Percentiles rank a stretch among this genome's conserved stretches.
These are phyloP conservation scores for Leccinum imitatum DNA, from an alignment of 768 basidiomycete genomes.

Conservation along the genomic window DNA sequence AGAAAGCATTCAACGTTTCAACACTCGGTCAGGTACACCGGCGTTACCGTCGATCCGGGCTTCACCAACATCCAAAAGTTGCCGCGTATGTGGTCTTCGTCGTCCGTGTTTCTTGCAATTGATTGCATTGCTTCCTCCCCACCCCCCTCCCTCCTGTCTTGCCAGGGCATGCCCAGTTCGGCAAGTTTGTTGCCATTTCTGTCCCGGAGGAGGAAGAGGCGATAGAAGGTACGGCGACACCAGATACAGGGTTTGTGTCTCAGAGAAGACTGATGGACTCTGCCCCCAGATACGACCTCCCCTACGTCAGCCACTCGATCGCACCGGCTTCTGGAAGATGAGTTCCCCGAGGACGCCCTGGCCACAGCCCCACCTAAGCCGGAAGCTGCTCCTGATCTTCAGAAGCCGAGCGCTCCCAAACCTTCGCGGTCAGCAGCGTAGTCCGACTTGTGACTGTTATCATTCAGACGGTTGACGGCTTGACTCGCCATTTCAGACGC, in stretches of 20 bases:
- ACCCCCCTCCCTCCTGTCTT: background rate
- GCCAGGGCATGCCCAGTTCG: constrained; percentile 71
- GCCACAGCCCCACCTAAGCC: constrained; percentile 59
- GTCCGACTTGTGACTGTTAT: background rate
- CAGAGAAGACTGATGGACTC: background rate
- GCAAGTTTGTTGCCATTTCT: constrained; percentile 39
- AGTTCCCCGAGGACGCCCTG: constrained; percentile 58
- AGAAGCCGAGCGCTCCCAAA: constrained; percentile 28
- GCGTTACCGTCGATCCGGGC: constrained; percentile 74
- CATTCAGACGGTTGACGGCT: background rate
- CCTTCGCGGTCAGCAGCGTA: constrained; percentile 51
- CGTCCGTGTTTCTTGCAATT: background rate
- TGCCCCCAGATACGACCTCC: constrained; percentile 11
- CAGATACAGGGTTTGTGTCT: background rate
- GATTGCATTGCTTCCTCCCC: background rate
- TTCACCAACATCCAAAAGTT: constrained; percentile 73
- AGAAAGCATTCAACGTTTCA: constrained; percentile 23
- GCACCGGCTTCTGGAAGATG: constrained; percentile 24
- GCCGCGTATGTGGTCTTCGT: constrained; percentile 49
- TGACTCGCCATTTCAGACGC: constrained; percentile 29
- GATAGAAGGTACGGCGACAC: constrained; percentile 13
- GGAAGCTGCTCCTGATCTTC: constrained; percentile 13
- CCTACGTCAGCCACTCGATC: constrained; percentile 7
- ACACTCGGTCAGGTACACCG: constrained; percentile 55
- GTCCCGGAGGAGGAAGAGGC: constrained; percentile 30